Conservation (phyloP, 2,329 filamentous ascomycete genomes). For the Beauveria sp. region DNA sequence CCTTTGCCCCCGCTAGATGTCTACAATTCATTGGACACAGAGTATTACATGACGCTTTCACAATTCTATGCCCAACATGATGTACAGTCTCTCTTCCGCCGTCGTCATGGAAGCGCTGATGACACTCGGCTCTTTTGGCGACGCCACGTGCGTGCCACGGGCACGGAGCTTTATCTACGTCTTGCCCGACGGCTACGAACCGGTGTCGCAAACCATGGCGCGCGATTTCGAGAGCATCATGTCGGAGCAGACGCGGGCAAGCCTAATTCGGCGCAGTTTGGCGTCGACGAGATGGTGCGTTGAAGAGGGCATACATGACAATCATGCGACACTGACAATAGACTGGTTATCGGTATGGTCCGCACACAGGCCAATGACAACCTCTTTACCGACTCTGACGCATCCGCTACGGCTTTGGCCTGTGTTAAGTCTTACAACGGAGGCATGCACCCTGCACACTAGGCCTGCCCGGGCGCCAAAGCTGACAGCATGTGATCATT, state of each 20-base stretch:
- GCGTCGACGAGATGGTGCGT: conserved; percentile 17
- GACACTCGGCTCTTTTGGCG: not conserved
- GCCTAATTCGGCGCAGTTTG: conserved; percentile 15
- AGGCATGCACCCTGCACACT: conserved; percentile 3
- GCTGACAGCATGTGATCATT: conserved; percentile 12
- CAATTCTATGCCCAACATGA: not conserved
- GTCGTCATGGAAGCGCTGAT: not conserved
- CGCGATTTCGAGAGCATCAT: conserved; percentile 17
- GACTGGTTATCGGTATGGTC: conserved; percentile 16
- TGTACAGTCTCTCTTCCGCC: conserved; percentile 1
- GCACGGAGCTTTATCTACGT: conserved; percentile 23
- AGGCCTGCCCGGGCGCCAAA: not conserved
- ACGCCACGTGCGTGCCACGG: not conserved
- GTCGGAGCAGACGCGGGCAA: conserved; percentile 13
- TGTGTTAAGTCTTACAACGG: conserved; percentile 20
- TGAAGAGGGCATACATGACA: not conserved
- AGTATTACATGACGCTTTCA: not conserved
- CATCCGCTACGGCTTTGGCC: conserved; percentile 18
- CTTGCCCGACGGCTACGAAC: conserved; percentile 24
- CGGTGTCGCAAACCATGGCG: conserved; percentile 23
- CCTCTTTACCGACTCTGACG: conserved; percentile 19
- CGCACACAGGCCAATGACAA: conserved; percentile 17
- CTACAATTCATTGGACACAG: not conserved
- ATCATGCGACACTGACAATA: not conserved
- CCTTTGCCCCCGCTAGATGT: not conserved